phyloP scores from a whole-genome alignment of 345 rosid species.

The Boechera stricta region DNA sequence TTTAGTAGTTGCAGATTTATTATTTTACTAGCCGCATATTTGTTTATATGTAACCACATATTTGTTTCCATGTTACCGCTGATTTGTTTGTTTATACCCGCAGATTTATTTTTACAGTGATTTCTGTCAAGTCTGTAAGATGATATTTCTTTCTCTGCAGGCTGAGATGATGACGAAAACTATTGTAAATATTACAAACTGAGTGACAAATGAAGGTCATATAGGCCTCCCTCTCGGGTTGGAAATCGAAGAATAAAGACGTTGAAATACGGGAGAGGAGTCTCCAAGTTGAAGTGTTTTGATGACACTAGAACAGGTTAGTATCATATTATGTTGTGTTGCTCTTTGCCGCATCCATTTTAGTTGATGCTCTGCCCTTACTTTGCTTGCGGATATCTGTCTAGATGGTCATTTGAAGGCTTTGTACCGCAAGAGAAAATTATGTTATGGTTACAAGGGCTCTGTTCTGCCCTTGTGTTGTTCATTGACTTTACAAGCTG shows the following conservation, averaged over 20 bases:
- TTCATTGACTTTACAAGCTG: slow-evolving; percentile 67
- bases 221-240: slow-evolving; percentile 64
- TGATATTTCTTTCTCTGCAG: too few relatives aligned
- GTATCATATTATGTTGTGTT: slow-evolving; percentile 33
- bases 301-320: slow-evolving; percentile 70
- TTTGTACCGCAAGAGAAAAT: slow-evolving; percentile 66
- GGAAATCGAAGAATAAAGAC: slow-evolving; percentile 69
- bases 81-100: too few relatives aligned
- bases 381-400: slow-evolving; percentile 21
- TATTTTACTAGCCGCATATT: too few relatives aligned
- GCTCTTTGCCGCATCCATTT: slow-evolving; percentile 19
- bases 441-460: slow-evolving; percentile 47
- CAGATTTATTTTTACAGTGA: too few relatives aligned
- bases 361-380: slow-evolving; percentile 24
- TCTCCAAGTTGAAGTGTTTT: slow-evolving; percentile 62
- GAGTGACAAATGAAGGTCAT: slow-evolving; percentile 56
- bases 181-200: slow-evolving; percentile 60
- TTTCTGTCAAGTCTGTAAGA: too few relatives aligned
- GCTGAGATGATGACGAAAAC: slow-evolving; percentile 73
- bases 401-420: slow-evolving; percentile 64
- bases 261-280: slow-evolving; percentile 70
- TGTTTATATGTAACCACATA: too few relatives aligned
- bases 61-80: too few relatives aligned
- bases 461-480: too few relatives aligned
- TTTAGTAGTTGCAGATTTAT: too few relatives aligned